Evolutionary conservation across 345 rosid species (phyloP).

Genomic region (Lepidium didymum): DNA sequence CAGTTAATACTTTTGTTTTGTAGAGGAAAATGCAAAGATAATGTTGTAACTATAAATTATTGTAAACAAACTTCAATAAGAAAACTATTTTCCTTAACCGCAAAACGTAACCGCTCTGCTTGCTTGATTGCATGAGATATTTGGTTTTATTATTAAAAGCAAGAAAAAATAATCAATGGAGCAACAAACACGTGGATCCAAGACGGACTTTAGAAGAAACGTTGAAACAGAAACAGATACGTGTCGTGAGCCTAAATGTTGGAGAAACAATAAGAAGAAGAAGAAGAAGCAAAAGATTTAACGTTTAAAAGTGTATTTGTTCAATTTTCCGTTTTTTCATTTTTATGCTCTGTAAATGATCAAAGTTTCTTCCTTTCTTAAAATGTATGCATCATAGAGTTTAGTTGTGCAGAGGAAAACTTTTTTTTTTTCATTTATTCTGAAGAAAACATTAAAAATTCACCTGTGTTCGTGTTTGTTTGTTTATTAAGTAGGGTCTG

Average conservation of each 20-base stretch:
- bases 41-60: constrained; percentile 1
- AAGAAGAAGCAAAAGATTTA: constrained; percentile 24
- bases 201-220: constrained; percentile 10
- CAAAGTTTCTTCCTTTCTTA: constrained; percentile 13
- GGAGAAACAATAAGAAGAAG: not conserved
- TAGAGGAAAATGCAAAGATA: not conserved
- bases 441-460: not conserved
- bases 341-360: constrained; percentile 18
- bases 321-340: constrained; percentile 38
- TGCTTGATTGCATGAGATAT: constrained; percentile 7
- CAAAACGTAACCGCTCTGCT: not conserved
- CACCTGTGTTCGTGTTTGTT: not conserved
- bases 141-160: constrained; percentile 13
- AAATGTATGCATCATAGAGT: constrained; percentile 2
- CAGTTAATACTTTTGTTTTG: constrained; percentile 13
- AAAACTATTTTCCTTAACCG: not conserved
- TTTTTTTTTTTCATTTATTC: not conserved
- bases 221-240: constrained; percentile 20
- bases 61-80: constrained; percentile 4
- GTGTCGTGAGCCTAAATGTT: constrained; percentile 20
- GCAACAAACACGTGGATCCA: constrained; percentile 20
- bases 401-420: not conserved
- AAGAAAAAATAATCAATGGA: not conserved
- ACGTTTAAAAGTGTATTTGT: constrained; percentile 33
- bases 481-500: not conserved